Percentiles rank a stretch among this genome's conserved stretches.
Conservation (phyloP, 73 alveolate genomes). For the Paramecium caudatum region DNA sequence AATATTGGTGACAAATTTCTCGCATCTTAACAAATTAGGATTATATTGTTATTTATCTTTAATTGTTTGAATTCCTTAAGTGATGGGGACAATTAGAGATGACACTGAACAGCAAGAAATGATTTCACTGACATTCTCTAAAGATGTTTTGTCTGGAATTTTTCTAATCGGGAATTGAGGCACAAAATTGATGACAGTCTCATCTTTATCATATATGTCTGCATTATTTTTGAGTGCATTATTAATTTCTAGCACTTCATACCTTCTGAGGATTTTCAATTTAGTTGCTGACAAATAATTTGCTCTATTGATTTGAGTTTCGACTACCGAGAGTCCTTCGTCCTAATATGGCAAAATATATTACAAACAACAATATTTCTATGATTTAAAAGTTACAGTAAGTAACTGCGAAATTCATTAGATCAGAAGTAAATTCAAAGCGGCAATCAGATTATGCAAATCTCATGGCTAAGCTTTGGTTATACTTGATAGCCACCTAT, state of each 20-base stretch:
- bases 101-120: too few relatives aligned
- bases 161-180: neutral
- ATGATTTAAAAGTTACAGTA: neutral
- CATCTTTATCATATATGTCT: neutral
- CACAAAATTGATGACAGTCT: neutral
- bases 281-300: neutral
- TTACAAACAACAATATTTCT: slow-evolving; percentile 1
- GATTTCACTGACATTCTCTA: neutral
- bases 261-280: slow-evolving; percentile 13
- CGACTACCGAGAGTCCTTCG: slow-evolving; percentile 7
- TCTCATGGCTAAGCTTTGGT: neutral
- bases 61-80: neutral
- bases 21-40: neutral
- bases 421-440: neutral
- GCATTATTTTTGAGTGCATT: neutral
- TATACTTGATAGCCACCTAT: neutral
- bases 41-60: neutral
- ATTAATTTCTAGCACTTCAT: neutral
- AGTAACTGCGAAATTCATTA: slow-evolving; percentile 23
- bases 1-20: neutral
- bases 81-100: neutral
- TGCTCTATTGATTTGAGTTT: neutral
- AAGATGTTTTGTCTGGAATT: neutral
- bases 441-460: neutral
- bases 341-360: neutral